phyloP scores from a whole-genome alignment of 2,329 filamentous ascomycete genomes.

The Pseudocercospora crystallina region DNA sequence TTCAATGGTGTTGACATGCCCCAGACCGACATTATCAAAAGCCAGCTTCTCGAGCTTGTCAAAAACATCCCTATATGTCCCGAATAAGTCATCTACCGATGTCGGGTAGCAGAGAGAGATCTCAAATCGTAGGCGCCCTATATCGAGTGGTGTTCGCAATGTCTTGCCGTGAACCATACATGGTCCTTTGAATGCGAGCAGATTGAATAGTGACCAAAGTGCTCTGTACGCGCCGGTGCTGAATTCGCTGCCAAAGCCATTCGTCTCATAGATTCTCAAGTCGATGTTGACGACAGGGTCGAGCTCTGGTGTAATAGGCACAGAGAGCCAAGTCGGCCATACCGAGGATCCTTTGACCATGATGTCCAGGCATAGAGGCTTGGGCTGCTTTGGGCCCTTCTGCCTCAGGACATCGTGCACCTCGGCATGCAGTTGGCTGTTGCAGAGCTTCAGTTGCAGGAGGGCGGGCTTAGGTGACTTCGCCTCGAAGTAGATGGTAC shows the following conservation, averaged over 20 bases:
- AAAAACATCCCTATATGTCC: slow-evolving; percentile 20
- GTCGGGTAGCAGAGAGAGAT: slow-evolving; percentile 17
- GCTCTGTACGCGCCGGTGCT: slow-evolving; percentile 19
- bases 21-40: slow-evolving; percentile 16
- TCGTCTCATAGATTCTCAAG: slow-evolving; percentile 15
- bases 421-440: slow-evolving; percentile 7
- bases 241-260: slow-evolving; percentile 14
- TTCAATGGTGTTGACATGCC: slow-evolving; percentile 16
- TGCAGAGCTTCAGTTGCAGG: slow-evolving; percentile 16
- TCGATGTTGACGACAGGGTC: slow-evolving; percentile 9
- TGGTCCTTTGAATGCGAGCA: slow-evolving; percentile 9
- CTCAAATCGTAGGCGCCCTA: slow-evolving; percentile 15
- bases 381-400: background rate
- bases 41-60: slow-evolving; percentile 19
- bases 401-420: slow-evolving; percentile 5
- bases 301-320: slow-evolving; percentile 12
- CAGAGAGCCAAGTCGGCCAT: slow-evolving; percentile 17
- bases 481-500: slow-evolving; percentile 13
- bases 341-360: slow-evolving; percentile 18
- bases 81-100: slow-evolving; percentile 18
- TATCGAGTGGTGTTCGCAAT: slow-evolving; percentile 3
- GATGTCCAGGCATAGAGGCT: slow-evolving; percentile 8
- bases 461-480: slow-evolving; percentile 16
- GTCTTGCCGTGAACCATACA: slow-evolving; percentile 8
- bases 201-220: slow-evolving; percentile 19